Percentiles rank a stretch among this genome's conserved stretches.
Evolutionary conservation across 805 yeast species (phyloP).

Genomic region (Starmerella apicola): DNA sequence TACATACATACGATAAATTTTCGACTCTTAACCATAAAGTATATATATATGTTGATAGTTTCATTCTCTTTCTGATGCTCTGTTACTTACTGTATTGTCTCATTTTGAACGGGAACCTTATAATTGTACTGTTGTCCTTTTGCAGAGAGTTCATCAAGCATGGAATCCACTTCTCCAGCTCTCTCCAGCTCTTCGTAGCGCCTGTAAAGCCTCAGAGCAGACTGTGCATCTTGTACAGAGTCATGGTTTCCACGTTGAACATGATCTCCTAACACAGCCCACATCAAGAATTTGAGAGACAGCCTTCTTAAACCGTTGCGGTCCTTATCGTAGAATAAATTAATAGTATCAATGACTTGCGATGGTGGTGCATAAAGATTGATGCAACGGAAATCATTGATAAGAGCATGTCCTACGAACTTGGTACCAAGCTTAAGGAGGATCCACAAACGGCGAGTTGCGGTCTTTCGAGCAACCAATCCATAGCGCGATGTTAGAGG

Average conservation of each 20-base stretch:
- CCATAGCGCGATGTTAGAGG: slow-evolving; percentile 50
- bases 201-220: slow-evolving; percentile 68
- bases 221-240: slow-evolving; percentile 88
- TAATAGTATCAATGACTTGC: slow-evolving; percentile 85
- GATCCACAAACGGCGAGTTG: slow-evolving; percentile 83
- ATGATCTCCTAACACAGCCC: slow-evolving; percentile 55
- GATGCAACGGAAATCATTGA: slow-evolving; percentile 84
- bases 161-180: slow-evolving; percentile 46
- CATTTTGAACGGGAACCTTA: slow-evolving; percentile 20
- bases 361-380: slow-evolving; percentile 73
- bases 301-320: slow-evolving; percentile 51
- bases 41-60: no score
- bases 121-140: slow-evolving; percentile 30
- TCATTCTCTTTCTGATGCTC: no score
- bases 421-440: slow-evolving; percentile 77
- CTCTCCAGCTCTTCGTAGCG: slow-evolving; percentile 52
- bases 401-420: slow-evolving; percentile 89
- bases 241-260: slow-evolving; percentile 94
- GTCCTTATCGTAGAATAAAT: slow-evolving; percentile 60
- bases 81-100: no score
- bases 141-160: slow-evolving; percentile 52
- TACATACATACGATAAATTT: neutral
- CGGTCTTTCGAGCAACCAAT: slow-evolving; percentile 66
- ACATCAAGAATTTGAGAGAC: slow-evolving; percentile 76
- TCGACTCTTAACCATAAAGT: no score